Percentiles rank a stretch among this genome's conserved stretches.
These are phyloP conservation scores for Cutaneotrichosporon mucoides DNA, from an alignment of 1,284 basidiomycete species.

Conservation along the genomic window DNA sequence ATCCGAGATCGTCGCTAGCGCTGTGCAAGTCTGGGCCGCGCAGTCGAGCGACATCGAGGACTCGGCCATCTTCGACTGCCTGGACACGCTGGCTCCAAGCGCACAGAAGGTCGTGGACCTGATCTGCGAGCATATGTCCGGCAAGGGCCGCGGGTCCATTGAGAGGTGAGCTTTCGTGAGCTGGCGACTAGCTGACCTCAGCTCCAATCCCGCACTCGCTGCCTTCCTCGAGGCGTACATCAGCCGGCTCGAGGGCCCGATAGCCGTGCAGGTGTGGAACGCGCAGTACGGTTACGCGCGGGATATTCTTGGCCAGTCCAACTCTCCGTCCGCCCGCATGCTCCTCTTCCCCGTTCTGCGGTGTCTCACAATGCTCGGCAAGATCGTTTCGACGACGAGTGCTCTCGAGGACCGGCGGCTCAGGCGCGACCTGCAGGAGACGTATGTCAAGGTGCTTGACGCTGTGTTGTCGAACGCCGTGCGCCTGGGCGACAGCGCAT, in stretches of 20 bases:
- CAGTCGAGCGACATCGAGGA: constrained; percentile 33
- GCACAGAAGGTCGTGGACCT: constrained; percentile 86
- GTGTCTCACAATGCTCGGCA: constrained; percentile 74
- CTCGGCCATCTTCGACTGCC: constrained; percentile 67
- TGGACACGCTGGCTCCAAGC: constrained; percentile 77
- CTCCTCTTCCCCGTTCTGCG: constrained; percentile 68
- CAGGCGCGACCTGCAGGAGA: constrained; percentile 88
- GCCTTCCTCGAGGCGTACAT: constrained; percentile 83
- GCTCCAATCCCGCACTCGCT: constrained; percentile 32
- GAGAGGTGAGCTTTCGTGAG: constrained; percentile 57
- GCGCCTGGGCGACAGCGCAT: constrained; percentile 57
- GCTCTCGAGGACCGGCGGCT: constrained; percentile 84
- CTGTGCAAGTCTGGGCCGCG: constrained; percentile 36
- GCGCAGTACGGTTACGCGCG: constrained; percentile 73
- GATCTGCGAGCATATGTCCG: constrained; percentile 64
- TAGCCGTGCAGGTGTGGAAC: constrained; percentile 87
- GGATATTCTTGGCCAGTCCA: constrained; percentile 62
- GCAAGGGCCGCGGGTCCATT: constrained; percentile 55
- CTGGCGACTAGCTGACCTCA: constrained; percentile 59
- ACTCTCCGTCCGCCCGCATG: constrained; percentile 57
- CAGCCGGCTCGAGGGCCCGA: constrained; percentile 74
- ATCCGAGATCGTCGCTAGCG: constrained; percentile 67
- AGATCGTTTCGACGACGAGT: constrained; percentile 76
- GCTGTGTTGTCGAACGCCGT: constrained; percentile 69
- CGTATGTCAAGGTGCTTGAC: constrained; percentile 80